Evolutionary conservation across 257 asterid genomes (phyloP).

Genomic region (Anisodus tanguticus): DNA sequence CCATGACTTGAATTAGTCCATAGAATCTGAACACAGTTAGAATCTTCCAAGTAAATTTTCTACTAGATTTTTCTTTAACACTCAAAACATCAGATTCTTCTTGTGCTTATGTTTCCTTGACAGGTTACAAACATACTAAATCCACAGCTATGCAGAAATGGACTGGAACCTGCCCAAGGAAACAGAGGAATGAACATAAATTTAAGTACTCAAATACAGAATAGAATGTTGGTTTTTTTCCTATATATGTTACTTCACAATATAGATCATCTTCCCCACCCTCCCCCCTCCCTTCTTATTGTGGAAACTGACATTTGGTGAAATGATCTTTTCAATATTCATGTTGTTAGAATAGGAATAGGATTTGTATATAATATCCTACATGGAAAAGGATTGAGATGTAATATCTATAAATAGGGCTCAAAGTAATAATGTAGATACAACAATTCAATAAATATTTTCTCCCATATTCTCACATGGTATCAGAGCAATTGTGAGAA

Average conservation of each 20-base stretch:
- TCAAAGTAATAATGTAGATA: no score
- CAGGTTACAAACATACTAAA: neutral
- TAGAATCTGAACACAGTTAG: no score
- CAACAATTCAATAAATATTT: no score
- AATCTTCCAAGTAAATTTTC: neutral
- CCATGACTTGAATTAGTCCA: neutral
- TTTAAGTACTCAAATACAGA: neutral
- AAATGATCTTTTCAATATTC: neutral
- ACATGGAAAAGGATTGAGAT: no score
- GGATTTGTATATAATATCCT: no score
- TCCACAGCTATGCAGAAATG: neutral
- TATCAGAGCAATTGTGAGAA: no score
- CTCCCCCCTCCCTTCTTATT: neutral
- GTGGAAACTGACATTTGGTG: neutral
- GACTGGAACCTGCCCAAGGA: neutral
- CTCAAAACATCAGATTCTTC: neutral
- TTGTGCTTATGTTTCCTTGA: neutral
- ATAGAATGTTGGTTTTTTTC: neutral
- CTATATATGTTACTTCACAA: neutral
- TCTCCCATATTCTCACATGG: no score
- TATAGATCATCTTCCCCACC: neutral
- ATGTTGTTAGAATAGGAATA: neutral
- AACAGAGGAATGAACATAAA: neutral
- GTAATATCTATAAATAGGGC: no score
- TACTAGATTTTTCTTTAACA: neutral